phyloP scores from a whole-genome alignment of 805 yeast genomes.

The Metschnikowia koreensis region DNA sequence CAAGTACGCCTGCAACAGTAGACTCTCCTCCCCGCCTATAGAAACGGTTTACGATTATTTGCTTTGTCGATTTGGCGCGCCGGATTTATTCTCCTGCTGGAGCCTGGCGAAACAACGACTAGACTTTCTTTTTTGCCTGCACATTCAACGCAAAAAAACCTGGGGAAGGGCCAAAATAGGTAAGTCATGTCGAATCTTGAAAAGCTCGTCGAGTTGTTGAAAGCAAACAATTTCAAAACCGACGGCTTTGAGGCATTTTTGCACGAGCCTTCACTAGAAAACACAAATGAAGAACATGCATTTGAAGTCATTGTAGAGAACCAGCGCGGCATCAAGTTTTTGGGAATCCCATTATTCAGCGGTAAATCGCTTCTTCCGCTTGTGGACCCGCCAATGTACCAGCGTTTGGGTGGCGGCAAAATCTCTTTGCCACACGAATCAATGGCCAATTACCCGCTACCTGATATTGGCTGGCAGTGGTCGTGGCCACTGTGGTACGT shows the following conservation, averaged over 20 bases:
- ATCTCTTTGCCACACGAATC: conserved; percentile 26
- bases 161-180: neutral
- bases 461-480: conserved; percentile 66
- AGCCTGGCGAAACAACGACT: no score
- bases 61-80: no score
- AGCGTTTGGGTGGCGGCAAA: conserved; percentile 41
- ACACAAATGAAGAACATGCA: conserved; percentile 6
- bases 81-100: no score
- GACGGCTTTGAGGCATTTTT: conserved; percentile 5
- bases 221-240: conserved; percentile 8
- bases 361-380: conserved; percentile 46
- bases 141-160: neutral
- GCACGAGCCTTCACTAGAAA: neutral
- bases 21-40: no score
- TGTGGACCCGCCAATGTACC: conserved; percentile 51
- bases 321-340: conserved; percentile 51
- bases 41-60: no score
- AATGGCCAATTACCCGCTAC: conserved; percentile 43
- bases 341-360: conserved; percentile 52
- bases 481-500: conserved; percentile 71
- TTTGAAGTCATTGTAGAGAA: conserved; percentile 51
- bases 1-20: no score
- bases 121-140: neutral
- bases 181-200: conserved; percentile 5
- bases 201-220: conserved; percentile 7